Conservation (phyloP, 1,284 basidiomycete species). For the Trichosporon inkin region DNA sequence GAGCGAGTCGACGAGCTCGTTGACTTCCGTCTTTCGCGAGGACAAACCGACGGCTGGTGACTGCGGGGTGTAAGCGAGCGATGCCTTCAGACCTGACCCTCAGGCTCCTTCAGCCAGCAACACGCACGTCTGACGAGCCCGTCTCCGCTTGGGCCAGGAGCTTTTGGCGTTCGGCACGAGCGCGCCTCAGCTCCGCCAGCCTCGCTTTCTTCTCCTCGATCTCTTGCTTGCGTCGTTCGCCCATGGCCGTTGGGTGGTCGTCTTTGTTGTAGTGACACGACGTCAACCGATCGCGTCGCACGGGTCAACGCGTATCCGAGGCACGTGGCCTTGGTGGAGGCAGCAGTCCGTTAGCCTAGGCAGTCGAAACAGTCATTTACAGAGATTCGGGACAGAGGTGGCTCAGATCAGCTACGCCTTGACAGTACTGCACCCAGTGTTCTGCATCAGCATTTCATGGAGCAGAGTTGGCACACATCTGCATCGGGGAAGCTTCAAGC, state of each 20-base stretch:
- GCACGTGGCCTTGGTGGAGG: conserved; percentile 6
- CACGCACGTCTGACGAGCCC: not conserved
- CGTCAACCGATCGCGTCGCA: not conserved
- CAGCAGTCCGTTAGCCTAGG: not conserved
- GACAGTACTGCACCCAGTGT: too few species aligned
- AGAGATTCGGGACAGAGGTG: too few species aligned
- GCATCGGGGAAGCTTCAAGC: too few species aligned
- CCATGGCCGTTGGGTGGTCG: conserved; percentile 25
- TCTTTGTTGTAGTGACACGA: conserved; percentile 15
- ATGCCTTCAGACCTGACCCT: not conserved
- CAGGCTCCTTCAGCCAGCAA: too few species aligned
- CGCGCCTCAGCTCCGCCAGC: conserved; percentile 62
- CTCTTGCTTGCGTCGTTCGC: conserved; percentile 62
- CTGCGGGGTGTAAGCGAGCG: not conserved
- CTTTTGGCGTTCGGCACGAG: conserved; percentile 45
- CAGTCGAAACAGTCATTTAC: too few species aligned
- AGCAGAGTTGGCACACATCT: too few species aligned
- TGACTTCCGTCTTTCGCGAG: conserved; percentile 56
- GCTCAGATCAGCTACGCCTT: too few species aligned
- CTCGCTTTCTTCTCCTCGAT: conserved; percentile 88
- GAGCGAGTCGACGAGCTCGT: conserved; percentile 62
- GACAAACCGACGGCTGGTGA: conserved; percentile 26
- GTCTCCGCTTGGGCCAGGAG: conserved; percentile 29
- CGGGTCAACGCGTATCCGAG: not conserved
- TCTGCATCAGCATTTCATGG: too few species aligned